Evolutionary conservation across 208 protist genomes (phyloP).

Genomic region (Angomonas deanei): DNA sequence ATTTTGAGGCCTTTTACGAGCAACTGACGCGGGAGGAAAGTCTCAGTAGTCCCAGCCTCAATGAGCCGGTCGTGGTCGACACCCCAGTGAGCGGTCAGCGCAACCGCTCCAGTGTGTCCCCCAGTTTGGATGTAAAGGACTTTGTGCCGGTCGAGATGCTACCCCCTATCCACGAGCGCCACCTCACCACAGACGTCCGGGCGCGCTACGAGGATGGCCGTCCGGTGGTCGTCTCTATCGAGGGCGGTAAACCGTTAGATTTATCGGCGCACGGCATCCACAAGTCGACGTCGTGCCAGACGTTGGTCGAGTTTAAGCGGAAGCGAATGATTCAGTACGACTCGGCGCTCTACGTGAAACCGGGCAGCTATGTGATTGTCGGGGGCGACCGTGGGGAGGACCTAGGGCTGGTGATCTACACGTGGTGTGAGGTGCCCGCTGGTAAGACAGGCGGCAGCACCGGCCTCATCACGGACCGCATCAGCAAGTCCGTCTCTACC

Average conservation of each 20-base stretch:
- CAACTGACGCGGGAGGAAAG: conserved; percentile 25
- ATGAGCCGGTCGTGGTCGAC: too few species aligned
- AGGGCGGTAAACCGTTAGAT: conserved; percentile 25
- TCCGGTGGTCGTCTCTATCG: conserved; percentile 34
- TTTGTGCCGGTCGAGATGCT: conserved; percentile 94
- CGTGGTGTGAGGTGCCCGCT: conserved; percentile 55
- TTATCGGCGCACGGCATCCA: conserved; percentile 52
- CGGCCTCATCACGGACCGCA: background rate
- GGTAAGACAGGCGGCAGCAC: background rate
- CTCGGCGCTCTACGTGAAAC: conserved; percentile 56
- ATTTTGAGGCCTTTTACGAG: conserved; percentile 50
- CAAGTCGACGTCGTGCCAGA: conserved; percentile 50
- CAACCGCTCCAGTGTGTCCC: background rate
- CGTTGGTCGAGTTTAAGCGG: conserved; percentile 89
- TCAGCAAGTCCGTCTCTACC: background rate
- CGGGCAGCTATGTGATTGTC: conserved; percentile 81
- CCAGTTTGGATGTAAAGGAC: conserved; percentile 15
- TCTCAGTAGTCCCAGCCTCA: conserved; percentile 11
- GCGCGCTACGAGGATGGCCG: conserved; percentile 60
- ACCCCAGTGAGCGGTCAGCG: background rate
- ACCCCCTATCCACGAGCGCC: conserved; percentile 89
- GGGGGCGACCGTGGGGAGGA: conserved; percentile 86
- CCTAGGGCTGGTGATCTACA: conserved; percentile 79
- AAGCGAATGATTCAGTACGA: conserved; percentile 84
- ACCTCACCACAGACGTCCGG: conserved; percentile 52